Base-by-base conservation (phyloP, 345 rosid genomes). In the Abelmoschus esculentus region DNA sequence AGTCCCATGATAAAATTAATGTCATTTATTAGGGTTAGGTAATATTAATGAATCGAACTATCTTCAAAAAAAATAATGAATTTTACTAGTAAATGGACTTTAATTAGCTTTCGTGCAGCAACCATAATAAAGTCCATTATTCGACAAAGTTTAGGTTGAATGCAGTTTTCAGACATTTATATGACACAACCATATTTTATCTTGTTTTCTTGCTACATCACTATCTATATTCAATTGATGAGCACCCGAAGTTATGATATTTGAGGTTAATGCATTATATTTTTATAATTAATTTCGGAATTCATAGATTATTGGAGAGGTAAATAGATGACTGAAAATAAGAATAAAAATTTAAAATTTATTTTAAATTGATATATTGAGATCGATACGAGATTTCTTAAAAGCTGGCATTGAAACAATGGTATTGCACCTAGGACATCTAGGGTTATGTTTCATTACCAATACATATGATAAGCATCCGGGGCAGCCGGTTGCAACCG, bases 391-490 rank as follows among this genome's bases (percentile, higher is more conserved):
- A 56, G 91, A 88, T 72, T 85, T 93, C 83, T 93, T 90, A 36
- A 50, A 8, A 11, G 70, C 56, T 2, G 86, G 83, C 81, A 90
- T 6, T 12, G 84, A 84, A 60, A 93, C 90, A 70, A 75, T 1
- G 0, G 96, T 73, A 32, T 76, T 80, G 80, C 98, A 93, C 36
- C 97, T 79, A 0, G 98, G 98, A 28, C 99, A 96, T 71, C 77
- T 89, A 2, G 98, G 99, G 32, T 86, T 80, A 60, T 74, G 80
- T 38, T 77, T 81, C 75, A 77, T 77, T 52, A 96, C 79, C 74
- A 92, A 61, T 6, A 96, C 97, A 29, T 96, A 96, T 8, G 90
- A 90, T 71, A 96, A 75, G 72, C 99, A 96, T 0, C 86, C 84
- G 0, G 97, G 92, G 64, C 97, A 96, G 4, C 98, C 98, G 0